These are phyloP conservation scores for Salix exigua DNA, from an alignment of 345 rosid species.

Conservation along the genomic window DNA sequence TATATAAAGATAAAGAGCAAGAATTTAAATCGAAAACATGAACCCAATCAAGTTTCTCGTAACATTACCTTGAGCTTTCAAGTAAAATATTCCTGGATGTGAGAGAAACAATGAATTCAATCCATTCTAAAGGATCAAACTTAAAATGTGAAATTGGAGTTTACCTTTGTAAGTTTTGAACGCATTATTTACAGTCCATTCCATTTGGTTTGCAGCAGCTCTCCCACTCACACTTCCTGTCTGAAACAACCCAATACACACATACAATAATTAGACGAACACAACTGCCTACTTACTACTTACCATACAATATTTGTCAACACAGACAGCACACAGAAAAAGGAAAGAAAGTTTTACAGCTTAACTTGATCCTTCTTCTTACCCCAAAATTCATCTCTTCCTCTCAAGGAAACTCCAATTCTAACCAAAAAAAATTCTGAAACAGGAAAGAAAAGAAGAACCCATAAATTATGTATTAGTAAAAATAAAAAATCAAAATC, in stretches of 20 bases:
- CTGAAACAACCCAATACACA: conserved; percentile 2
- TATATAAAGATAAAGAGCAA: too few relatives aligned
- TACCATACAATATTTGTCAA: neutral
- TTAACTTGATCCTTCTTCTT: conserved; percentile 2
- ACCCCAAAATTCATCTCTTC: conserved; percentile 21
- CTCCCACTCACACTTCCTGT: conserved; percentile 27
- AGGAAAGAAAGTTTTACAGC: too few relatives aligned
- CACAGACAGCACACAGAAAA: neutral
- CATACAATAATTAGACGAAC: neutral
- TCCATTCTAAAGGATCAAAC: neutral
- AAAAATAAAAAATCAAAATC: neutral
- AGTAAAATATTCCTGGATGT: too few relatives aligned
- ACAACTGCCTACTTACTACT: neutral
- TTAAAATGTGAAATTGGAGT: neutral
- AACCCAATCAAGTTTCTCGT: too few relatives aligned
- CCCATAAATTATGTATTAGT: neutral
- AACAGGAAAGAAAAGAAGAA: neutral
- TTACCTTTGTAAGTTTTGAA: conserved; percentile 82
- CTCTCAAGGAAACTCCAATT: neutral
- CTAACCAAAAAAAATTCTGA: conserved; percentile 5
- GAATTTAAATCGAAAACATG: too few relatives aligned
- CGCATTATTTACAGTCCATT: conserved; percentile 74
- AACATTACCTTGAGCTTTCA: too few relatives aligned
- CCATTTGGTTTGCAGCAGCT: conserved; percentile 54
- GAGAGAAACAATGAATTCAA: neutral